phyloP scores from a whole-genome alignment of 768 basidiomycete genomes.

The Lactifluus hygrophoroides region DNA sequence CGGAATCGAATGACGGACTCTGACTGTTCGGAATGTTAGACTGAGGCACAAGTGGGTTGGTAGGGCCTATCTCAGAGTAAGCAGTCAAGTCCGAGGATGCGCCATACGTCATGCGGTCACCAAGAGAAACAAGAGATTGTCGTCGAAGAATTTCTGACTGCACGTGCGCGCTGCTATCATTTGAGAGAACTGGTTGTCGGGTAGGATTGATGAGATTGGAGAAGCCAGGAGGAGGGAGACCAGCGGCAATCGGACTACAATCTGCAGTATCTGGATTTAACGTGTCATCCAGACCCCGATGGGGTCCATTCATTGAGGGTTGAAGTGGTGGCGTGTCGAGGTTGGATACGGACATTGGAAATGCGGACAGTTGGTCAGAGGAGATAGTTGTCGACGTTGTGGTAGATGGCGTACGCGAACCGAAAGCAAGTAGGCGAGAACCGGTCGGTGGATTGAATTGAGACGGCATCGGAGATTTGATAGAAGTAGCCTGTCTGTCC shows the following conservation, averaged over 20 bases:
- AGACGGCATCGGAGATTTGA: constrained; percentile 23
- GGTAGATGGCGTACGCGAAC: constrained; percentile 25
- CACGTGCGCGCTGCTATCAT: constrained; percentile 4
- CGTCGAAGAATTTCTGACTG: constrained; percentile 13
- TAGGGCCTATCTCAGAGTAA: constrained; percentile 10
- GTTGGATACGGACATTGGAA: constrained; percentile 17
- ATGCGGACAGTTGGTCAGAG: constrained; percentile 17
- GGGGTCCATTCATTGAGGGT: constrained; percentile 11
- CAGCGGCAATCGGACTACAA: background rate
- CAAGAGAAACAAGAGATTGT: constrained; percentile 13
- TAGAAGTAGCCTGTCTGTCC: constrained; percentile 11
- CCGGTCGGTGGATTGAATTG: constrained; percentile 35
- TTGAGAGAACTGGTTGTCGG: constrained; percentile 4
- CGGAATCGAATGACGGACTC: constrained; percentile 19
- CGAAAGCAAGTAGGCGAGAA: constrained; percentile 38
- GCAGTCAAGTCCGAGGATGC: background rate
- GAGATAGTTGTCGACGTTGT: constrained; percentile 5
- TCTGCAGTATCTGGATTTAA: background rate
- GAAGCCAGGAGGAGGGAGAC: constrained; percentile 9
- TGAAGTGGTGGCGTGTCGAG: constrained; percentile 19
- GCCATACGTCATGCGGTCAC: constrained; percentile 10
- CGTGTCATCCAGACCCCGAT: background rate
- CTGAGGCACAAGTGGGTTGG: constrained; percentile 5
- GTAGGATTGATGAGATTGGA: background rate
- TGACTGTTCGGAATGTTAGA: constrained; percentile 13